Evolutionary conservation across 108 stramenopile genomes (phyloP).

Genomic region (Pseudonitzschia pungens): DNA sequence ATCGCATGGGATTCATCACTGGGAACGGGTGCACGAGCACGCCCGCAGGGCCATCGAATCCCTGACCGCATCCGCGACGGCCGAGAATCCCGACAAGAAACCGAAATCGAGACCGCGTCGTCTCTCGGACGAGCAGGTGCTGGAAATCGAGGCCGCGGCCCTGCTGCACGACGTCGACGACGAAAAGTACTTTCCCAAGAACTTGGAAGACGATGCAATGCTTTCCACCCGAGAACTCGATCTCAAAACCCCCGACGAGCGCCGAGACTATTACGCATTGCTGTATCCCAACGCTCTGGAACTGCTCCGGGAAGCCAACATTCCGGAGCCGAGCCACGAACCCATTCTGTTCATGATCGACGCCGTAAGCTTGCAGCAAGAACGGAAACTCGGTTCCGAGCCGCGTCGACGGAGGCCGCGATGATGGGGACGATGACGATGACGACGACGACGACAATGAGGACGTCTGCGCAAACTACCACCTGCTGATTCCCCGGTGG

Average conservation of each 20-base stretch:
- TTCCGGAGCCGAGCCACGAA: constrained; percentile 10
- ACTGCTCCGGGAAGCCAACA: constrained; percentile 22
- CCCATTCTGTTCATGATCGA: constrained; percentile 58
- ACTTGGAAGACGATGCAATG: not conserved
- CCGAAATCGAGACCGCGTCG: constrained; percentile 48
- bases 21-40: constrained; percentile 50
- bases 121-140: constrained; percentile 21
- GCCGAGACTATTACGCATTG: not conserved
- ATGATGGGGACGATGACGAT: too few relatives aligned
- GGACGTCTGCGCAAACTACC: constrained; percentile 25
- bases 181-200: constrained; percentile 55
- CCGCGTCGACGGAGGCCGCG: constrained; percentile 30
- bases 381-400: constrained; percentile 67
- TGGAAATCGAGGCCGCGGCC: constrained; percentile 57
- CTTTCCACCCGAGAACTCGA: constrained; percentile 15
- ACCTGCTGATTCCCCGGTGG: constrained; percentile 65
- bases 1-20: constrained; percentile 60
- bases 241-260: constrained; percentile 4
- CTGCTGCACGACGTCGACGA: constrained; percentile 75
- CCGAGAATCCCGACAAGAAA: not conserved
- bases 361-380: constrained; percentile 52
- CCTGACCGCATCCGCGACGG: not conserved
- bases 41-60: constrained; percentile 41
- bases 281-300: constrained; percentile 37
- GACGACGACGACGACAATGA: constrained; percentile 1